These are phyloP conservation scores for Carex pumila DNA, from an alignment of 176 grass and related monocot species.

Conservation along the genomic window DNA sequence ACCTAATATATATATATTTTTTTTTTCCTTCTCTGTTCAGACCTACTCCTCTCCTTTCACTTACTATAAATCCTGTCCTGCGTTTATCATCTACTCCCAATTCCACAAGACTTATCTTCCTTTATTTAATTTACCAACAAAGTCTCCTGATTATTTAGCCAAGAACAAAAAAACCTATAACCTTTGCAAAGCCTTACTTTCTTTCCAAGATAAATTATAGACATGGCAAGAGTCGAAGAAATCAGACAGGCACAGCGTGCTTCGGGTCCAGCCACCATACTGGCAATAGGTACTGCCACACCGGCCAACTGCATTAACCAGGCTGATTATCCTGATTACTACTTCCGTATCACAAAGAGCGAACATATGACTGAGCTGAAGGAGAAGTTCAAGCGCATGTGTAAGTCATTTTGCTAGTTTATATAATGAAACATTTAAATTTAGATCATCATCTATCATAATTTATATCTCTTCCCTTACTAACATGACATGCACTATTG, in stretches of 20 bases:
- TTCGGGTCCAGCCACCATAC: background rate
- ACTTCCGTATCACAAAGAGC: constrained; percentile 21
- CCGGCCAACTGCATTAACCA: constrained; percentile 11
- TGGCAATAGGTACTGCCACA: constrained; percentile 21
- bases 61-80: background rate
- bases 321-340: constrained; percentile 15
- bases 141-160: background rate
- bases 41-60: background rate
- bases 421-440: background rate
- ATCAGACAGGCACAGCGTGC: constrained; percentile 21
- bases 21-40: background rate
- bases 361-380: constrained; percentile 17
- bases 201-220: background rate
- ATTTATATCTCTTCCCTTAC: background rate
- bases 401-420: background rate
- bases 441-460: background rate
- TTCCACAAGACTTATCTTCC: background rate
- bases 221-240: constrained; percentile 14
- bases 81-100: background rate
- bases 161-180: background rate
- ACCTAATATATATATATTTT: background rate
- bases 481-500: background rate
- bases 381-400: constrained; percentile 26
- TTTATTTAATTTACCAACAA: background rate
- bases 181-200: background rate